Evolutionary conservation across 2,329 filamentous ascomycete genomes (phyloP).

Genomic region (Trichoderma asperellum): DNA sequence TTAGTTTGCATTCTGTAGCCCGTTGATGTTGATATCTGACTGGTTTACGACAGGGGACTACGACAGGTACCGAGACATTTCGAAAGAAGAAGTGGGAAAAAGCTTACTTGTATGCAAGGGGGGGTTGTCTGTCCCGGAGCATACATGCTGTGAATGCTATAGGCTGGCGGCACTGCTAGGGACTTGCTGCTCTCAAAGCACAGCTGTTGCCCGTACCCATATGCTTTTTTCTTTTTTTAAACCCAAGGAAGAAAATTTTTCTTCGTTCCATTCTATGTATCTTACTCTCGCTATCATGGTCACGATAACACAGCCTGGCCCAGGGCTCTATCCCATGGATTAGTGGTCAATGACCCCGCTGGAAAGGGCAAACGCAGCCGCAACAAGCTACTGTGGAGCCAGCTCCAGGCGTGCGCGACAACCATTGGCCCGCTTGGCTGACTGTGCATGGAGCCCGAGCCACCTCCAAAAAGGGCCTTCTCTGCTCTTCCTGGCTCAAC

Average conservation of each 20-base stretch:
- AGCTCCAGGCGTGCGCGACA: not conserved
- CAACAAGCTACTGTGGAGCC: slow-evolving; percentile 25
- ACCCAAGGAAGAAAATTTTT: not conserved
- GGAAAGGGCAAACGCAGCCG: slow-evolving; percentile 24
- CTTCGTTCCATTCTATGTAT: not conserved
- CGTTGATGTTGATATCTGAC: not conserved
- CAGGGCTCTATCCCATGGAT: slow-evolving; percentile 1
- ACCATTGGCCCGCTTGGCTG: slow-evolving; percentile 14
- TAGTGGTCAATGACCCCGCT: slow-evolving; percentile 4
- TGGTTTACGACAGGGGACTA: not conserved
- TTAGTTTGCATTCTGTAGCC: slow-evolving; percentile 17
- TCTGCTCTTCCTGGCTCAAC: slow-evolving; percentile 22
- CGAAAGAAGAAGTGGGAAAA: not conserved
- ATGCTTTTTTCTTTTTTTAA: not conserved
- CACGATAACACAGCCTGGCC: not conserved
- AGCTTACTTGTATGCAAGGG: not conserved
- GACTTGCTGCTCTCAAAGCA: not conserved
- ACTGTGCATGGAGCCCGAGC: slow-evolving; percentile 9
- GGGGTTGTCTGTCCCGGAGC: not conserved
- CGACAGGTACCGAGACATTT: not conserved
- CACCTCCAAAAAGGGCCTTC: slow-evolving; percentile 26
- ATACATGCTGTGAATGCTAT: not conserved
- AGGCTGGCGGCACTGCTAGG: not conserved
- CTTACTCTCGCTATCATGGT: not conserved
- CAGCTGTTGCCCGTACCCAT: not conserved